Percentiles rank a stretch among this genome's conserved stretches.
These are phyloP conservation scores for Daedalea quercina DNA, from an alignment of 768 basidiomycete genomes.

Conservation along the genomic window DNA sequence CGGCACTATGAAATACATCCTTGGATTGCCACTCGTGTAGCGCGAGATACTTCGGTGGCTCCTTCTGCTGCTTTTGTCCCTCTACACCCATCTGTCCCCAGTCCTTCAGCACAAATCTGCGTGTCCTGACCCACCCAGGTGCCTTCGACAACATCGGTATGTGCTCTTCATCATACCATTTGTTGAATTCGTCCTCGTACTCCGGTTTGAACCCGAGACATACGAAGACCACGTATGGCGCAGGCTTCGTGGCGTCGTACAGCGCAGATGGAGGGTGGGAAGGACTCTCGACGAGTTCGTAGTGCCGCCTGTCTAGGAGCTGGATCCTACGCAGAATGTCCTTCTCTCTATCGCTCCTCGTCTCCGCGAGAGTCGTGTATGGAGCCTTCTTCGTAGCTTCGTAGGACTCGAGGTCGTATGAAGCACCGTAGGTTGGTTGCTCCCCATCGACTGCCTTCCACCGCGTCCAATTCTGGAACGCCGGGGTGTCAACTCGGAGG, in stretches of 20 bases:
- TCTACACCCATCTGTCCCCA: slow-evolving; percentile 10
- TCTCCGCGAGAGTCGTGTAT: slow-evolving; percentile 23
- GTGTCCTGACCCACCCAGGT: slow-evolving; percentile 37
- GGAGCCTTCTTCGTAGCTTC: slow-evolving; percentile 19
- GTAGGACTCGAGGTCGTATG: slow-evolving; percentile 23
- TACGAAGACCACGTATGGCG: not conserved
- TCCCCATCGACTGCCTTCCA: slow-evolving; percentile 22
- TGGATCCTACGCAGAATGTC: slow-evolving; percentile 18
- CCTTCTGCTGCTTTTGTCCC: not conserved
- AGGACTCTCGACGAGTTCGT: not conserved
- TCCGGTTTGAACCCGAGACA: not conserved
- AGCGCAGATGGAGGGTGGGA: not conserved
- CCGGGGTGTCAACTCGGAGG: slow-evolving; percentile 20
- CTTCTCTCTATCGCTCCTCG: slow-evolving; percentile 23
- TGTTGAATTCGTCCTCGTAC: not conserved
- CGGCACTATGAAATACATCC: slow-evolving; percentile 25
- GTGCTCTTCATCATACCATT: slow-evolving; percentile 23
- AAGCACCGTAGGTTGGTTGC: slow-evolving; percentile 22
- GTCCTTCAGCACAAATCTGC: slow-evolving; percentile 29
- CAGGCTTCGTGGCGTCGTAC: not conserved
- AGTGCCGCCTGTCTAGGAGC: slow-evolving; percentile 23
- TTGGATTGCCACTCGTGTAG: slow-evolving; percentile 33
- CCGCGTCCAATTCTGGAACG: slow-evolving; percentile 23
- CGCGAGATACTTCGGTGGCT: slow-evolving; percentile 31
- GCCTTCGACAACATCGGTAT: slow-evolving; percentile 29